Conservation (phyloP, 2,329 filamentous ascomycete genomes). For the Ophiosphaerella narmari region DNA sequence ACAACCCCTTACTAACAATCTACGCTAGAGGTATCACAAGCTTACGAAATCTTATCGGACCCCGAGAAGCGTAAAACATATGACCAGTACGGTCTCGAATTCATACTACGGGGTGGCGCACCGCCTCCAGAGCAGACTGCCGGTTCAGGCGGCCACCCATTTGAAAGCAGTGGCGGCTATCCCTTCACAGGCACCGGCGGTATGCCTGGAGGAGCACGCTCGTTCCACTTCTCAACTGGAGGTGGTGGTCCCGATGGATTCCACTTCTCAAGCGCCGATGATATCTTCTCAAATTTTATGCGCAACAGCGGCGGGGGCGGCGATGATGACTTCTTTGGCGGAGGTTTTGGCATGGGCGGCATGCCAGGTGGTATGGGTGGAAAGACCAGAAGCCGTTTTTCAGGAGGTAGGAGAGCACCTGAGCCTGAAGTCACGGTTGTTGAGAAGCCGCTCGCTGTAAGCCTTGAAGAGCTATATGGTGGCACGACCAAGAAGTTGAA, state of each 20-base stretch:
- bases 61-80: slow-evolving; percentile 96
- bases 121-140: slow-evolving; percentile 60
- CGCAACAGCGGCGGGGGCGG: slow-evolving; percentile 59
- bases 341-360: slow-evolving; percentile 43
- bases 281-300: slow-evolving; percentile 85
- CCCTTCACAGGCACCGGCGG: slow-evolving; percentile 61
- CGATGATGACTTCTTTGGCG: slow-evolving; percentile 57
- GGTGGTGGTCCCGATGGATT: slow-evolving; percentile 63
- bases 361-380: slow-evolving; percentile 38
- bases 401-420: slow-evolving; percentile 51
- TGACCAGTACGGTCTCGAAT: slow-evolving; percentile 92
- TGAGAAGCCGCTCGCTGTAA: slow-evolving; percentile 78
- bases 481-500: slow-evolving; percentile 96
- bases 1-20: slow-evolving; percentile 14
- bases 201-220: slow-evolving; percentile 59
- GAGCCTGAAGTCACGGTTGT: slow-evolving; percentile 90
- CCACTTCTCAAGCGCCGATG: slow-evolving; percentile 80
- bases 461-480: slow-evolving; percentile 85
- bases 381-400: slow-evolving; percentile 39
- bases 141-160: slow-evolving; percentile 49
- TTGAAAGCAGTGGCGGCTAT: slow-evolving; percentile 54
- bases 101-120: slow-evolving; percentile 79
- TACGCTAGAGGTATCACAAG: slow-evolving; percentile 79
- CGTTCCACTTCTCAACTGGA: slow-evolving; percentile 69
- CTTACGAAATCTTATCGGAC: slow-evolving; percentile 96